Evolutionary conservation across 257 asterid species (phyloP).

Genomic region (Fraxinus excelsior): DNA sequence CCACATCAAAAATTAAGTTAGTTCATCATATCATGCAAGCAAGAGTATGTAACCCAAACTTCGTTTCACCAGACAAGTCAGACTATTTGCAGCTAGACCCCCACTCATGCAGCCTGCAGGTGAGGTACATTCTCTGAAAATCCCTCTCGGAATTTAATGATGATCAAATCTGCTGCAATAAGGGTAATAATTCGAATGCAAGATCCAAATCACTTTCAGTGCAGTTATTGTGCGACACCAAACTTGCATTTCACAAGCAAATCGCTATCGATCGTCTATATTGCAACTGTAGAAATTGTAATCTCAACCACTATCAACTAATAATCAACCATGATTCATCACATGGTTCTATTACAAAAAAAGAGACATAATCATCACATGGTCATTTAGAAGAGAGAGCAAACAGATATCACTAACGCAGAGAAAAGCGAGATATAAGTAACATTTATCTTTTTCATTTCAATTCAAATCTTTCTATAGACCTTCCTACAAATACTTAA

Average conservation of each 20-base stretch:
- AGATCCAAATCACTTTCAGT: background rate
- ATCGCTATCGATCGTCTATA: background rate
- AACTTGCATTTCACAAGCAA: background rate
- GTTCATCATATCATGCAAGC: background rate
- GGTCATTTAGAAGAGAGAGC: background rate
- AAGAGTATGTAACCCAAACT: background rate
- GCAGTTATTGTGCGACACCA: background rate
- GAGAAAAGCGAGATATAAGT: background rate
- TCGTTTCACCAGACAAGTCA: background rate
- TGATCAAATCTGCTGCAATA: background rate
- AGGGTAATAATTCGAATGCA: background rate
- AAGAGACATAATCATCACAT: background rate
- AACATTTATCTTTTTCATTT: background rate
- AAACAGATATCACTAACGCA: background rate
- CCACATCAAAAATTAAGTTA: background rate
- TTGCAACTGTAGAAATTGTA: background rate
- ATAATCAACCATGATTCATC: background rate
- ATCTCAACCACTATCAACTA: background rate
- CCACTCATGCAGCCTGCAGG: background rate
- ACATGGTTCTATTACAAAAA: background rate
- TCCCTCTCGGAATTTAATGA: background rate
- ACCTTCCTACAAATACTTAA: background rate
- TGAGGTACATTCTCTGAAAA: background rate
- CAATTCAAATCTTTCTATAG: background rate
- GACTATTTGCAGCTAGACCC: background rate